phyloP scores from a whole-genome alignment of 1,284 basidiomycete genomes.

The Trichosporon faecale region DNA sequence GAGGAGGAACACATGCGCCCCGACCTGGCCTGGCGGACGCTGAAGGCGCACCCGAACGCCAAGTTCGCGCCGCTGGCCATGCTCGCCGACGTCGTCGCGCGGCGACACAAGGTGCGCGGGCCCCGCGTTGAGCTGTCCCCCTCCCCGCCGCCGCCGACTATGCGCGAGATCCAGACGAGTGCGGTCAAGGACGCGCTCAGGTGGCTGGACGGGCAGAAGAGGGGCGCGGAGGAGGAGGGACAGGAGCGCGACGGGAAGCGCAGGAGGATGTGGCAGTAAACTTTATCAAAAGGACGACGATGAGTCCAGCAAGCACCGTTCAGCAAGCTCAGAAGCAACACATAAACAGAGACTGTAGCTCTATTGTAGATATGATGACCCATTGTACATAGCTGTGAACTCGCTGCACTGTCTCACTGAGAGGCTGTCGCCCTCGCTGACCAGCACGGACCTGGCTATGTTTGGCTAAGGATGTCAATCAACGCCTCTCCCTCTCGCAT shows the following conservation, averaged over 20 bases:
- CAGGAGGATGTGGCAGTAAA: neutral
- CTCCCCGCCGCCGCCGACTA: slow-evolving; percentile 34
- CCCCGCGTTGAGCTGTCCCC: slow-evolving; percentile 64
- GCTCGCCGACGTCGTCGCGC: slow-evolving; percentile 81
- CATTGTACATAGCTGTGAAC: neutral
- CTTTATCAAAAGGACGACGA: neutral
- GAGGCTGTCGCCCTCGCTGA: too few relatives aligned
- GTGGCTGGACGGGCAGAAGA: slow-evolving; percentile 59
- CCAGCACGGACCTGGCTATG: too few relatives aligned
- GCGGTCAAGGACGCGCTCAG: slow-evolving; percentile 61
- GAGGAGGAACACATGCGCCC: slow-evolving; percentile 60
- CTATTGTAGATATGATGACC: slow-evolving; percentile 5
- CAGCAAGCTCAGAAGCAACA: neutral
- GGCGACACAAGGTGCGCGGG: slow-evolving; percentile 71
- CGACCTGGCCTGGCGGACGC: slow-evolving; percentile 76
- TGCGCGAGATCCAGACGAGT: slow-evolving; percentile 54
- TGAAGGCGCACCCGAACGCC: slow-evolving; percentile 84
- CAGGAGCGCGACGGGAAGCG: slow-evolving; percentile 13
- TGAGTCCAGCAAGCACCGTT: neutral
- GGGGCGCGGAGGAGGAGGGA: neutral
- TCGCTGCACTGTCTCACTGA: neutral
- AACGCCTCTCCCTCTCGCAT: too few relatives aligned
- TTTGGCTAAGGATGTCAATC: too few relatives aligned
- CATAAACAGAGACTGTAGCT: slow-evolving; percentile 1
- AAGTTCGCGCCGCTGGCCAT: slow-evolving; percentile 74